Conservation (phyloP, 2,329 filamentous ascomycete genomes). For the Epichloe sp. region DNA sequence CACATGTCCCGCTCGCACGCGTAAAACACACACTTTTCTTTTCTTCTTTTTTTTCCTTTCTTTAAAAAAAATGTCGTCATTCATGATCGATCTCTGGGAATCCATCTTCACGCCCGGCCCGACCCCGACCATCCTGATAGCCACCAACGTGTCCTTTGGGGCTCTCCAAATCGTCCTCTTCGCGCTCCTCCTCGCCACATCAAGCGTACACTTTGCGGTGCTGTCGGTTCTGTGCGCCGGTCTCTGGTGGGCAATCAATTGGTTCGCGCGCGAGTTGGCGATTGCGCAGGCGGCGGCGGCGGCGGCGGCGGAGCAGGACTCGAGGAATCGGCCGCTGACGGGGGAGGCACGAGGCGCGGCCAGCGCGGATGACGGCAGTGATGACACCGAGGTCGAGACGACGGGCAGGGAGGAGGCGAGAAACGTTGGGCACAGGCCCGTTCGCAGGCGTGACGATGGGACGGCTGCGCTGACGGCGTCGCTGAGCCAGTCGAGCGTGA, state of each 20-base stretch:
- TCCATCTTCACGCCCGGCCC: constrained; percentile 89
- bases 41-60: no score
- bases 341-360: constrained; percentile 16
- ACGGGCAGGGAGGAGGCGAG: constrained; percentile 25
- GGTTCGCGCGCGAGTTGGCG: constrained; percentile 66
- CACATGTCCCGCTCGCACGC: background rate
- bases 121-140: constrained; percentile 74
- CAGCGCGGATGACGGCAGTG: constrained; percentile 23
- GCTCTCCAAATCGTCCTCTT: constrained; percentile 70
- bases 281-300: constrained; percentile 25
- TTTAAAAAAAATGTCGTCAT: constrained; percentile 36
- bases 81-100: constrained; percentile 69
- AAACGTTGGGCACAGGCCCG: constrained; percentile 31
- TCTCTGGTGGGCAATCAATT: constrained; percentile 92
- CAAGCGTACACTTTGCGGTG: constrained; percentile 78
- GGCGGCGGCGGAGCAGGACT: constrained; percentile 18
- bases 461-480: constrained; percentile 12
- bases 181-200: constrained; percentile 63
- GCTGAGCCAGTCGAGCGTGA: constrained; percentile 41
- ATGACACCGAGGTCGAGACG: constrained; percentile 34
- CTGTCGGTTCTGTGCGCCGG: constrained; percentile 68
- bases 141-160: constrained; percentile 82
- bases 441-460: constrained; percentile 16
- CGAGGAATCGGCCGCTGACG: constrained; percentile 19
- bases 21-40: no score